Evolutionary conservation across 768 basidiomycete species (phyloP).

Genomic region (Agaricus bisporus): DNA sequence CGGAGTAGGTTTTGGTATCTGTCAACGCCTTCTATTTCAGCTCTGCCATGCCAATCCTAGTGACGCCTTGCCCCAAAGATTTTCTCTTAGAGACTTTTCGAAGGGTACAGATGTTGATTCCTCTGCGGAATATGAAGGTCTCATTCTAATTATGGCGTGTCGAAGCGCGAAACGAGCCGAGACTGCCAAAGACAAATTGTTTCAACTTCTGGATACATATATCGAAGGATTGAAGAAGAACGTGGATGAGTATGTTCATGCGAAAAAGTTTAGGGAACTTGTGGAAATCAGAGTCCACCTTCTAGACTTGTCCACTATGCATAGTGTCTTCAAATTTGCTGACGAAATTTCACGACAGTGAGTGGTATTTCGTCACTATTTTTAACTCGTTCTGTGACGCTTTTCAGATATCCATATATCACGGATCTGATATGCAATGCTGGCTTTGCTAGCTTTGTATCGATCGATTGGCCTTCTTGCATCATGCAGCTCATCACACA

Average conservation of each 20-base stretch:
- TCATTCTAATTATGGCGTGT: conserved; percentile 80
- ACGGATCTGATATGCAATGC: conserved; percentile 82
- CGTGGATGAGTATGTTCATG: conserved; percentile 43
- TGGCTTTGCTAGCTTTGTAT: conserved; percentile 54
- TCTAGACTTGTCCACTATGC: conserved; percentile 60
- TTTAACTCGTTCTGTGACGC: not conserved
- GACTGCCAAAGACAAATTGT: conserved; percentile 50
- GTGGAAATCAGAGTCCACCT: conserved; percentile 53
- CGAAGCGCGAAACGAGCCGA: conserved; percentile 60
- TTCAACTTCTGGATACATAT: conserved; percentile 47
- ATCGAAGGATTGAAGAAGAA: conserved; percentile 30
- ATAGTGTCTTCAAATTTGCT: conserved; percentile 58
- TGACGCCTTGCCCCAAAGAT: conserved; percentile 41
- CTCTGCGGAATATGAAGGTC: conserved; percentile 33
- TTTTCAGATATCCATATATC: conserved; percentile 65
- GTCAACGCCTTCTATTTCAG: conserved; percentile 69
- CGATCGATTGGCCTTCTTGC: conserved; percentile 43
- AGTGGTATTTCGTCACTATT: conserved; percentile 15
- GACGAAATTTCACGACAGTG: conserved; percentile 49
- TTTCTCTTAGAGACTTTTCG: conserved; percentile 21
- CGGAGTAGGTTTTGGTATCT: conserved; percentile 80
- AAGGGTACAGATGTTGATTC: conserved; percentile 16
- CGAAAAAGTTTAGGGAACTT: conserved; percentile 51
- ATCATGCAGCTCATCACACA: conserved; percentile 41
- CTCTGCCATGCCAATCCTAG: conserved; percentile 45